A percentile compares a stretch with the other conserved stretches of the same genome.
Conservation (phyloP, 1,284 basidiomycete genomes). For the Cryptococcus wingfieldii region DNA sequence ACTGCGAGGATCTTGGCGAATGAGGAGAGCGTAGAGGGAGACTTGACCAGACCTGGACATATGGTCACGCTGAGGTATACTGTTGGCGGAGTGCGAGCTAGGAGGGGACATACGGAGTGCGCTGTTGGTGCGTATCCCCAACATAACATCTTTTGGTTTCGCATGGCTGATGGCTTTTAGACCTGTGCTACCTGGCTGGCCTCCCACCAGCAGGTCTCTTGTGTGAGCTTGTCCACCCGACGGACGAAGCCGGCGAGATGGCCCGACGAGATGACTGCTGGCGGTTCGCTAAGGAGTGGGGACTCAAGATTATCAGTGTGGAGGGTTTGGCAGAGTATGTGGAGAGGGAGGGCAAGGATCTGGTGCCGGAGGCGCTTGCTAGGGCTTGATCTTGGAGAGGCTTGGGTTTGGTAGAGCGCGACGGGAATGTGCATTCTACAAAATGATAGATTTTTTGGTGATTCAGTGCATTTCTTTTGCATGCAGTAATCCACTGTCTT, state of each 20-base stretch:
- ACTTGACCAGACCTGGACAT: constrained; percentile 92
- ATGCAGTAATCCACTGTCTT: no score
- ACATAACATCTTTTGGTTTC: neutral
- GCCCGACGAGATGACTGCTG: constrained; percentile 91
- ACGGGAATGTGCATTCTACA: no score
- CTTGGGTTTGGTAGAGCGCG: no score
- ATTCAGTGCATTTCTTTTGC: no score
- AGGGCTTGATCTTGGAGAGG: neutral
- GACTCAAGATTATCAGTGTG: constrained; percentile 89
- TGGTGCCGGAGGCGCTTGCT: constrained; percentile 16
- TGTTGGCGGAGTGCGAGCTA: constrained; percentile 73
- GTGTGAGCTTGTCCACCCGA: constrained; percentile 93
- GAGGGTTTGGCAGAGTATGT: constrained; percentile 58
- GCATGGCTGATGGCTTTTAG: constrained; percentile 44
- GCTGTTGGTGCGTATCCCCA: constrained; percentile 57
- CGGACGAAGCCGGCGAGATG: constrained; percentile 82
- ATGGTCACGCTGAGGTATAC: constrained; percentile 88
- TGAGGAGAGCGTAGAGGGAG: constrained; percentile 56
- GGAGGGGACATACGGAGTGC: constrained; percentile 92
- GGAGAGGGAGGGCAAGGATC: constrained; percentile 23
- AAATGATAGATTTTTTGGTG: no score
- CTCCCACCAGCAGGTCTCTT: constrained; percentile 78
- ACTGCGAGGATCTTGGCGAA: constrained; percentile 75
- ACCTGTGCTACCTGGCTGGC: constrained; percentile 76
- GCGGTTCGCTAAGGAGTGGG: constrained; percentile 85